phyloP scores from a whole-genome alignment of 73 alveolate genomes.

The Paramecium pentaurelia region DNA sequence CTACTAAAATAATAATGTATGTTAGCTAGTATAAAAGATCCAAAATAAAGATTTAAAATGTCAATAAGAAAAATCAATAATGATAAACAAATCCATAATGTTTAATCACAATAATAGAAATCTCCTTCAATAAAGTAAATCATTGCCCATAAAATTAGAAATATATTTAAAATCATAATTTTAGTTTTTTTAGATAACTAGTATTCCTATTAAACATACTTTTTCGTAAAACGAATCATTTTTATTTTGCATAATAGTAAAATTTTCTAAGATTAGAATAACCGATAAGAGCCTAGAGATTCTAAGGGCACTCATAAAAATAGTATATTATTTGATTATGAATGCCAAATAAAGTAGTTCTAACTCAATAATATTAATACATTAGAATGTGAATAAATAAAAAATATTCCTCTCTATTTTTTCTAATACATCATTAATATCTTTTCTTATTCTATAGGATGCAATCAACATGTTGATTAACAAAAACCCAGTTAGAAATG shows the following conservation, averaged over 20 bases:
- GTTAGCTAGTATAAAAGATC: background rate
- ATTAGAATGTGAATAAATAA: background rate
- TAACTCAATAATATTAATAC: background rate
- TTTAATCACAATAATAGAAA: background rate
- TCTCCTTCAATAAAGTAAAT: background rate
- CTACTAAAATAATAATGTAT: background rate
- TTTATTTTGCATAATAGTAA: background rate
- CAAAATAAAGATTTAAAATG: background rate
- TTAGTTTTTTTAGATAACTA: background rate
- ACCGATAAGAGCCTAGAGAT: background rate
- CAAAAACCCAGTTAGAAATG: background rate
- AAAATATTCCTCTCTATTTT: background rate
- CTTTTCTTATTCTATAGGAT: background rate
- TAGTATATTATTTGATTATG: background rate
- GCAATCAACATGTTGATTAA: background rate
- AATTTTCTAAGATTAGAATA: background rate
- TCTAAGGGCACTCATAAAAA: background rate
- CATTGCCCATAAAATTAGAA: background rate
- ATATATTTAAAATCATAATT: background rate
- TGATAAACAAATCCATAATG: background rate
- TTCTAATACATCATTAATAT: constrained; percentile 24
- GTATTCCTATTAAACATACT: background rate
- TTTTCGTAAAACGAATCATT: background rate
- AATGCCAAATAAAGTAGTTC: background rate
- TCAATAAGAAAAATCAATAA: background rate